Evolutionary conservation across 1,284 basidiomycete species (phyloP).

Genomic region (Inonotus hispidus): DNA sequence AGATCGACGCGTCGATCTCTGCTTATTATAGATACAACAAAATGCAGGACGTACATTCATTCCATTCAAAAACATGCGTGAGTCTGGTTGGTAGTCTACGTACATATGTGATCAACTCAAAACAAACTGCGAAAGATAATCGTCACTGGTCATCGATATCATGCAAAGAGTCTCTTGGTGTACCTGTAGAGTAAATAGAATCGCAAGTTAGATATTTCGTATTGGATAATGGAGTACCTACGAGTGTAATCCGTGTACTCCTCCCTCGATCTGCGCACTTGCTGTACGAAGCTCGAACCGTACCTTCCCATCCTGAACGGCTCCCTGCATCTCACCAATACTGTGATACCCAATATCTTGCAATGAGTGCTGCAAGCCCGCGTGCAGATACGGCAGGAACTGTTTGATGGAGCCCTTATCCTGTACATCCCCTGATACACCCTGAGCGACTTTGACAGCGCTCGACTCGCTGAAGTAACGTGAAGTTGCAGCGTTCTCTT

Average conservation of each 20-base stretch:
- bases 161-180: constrained; percentile 17
- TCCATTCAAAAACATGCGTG: no score
- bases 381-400: constrained; percentile 89
- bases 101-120: background rate
- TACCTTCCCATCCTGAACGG: constrained; percentile 63
- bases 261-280: constrained; percentile 94
- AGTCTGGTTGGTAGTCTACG: background rate
- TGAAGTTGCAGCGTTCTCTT: constrained; percentile 94
- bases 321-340: constrained; percentile 56
- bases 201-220: background rate
- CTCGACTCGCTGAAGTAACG: constrained; percentile 97
- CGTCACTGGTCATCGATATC: background rate
- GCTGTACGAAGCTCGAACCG: constrained; percentile 94
- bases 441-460: constrained; percentile 95
- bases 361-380: constrained; percentile 92
- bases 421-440: constrained; percentile 94
- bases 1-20: no score
- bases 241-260: constrained; percentile 91
- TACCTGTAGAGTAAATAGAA: constrained; percentile 3
- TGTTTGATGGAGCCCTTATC: constrained; percentile 94
- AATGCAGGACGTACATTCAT: no score
- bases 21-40: no score
- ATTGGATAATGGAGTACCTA: constrained; percentile 33
- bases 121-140: background rate
- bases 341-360: constrained; percentile 88